A percentile compares a stretch with the other conserved stretches of the same genome.
Evolutionary conservation across 371 early-diverging fungal species (phyloP).

Genomic region (Mucor lusitanicus): DNA sequence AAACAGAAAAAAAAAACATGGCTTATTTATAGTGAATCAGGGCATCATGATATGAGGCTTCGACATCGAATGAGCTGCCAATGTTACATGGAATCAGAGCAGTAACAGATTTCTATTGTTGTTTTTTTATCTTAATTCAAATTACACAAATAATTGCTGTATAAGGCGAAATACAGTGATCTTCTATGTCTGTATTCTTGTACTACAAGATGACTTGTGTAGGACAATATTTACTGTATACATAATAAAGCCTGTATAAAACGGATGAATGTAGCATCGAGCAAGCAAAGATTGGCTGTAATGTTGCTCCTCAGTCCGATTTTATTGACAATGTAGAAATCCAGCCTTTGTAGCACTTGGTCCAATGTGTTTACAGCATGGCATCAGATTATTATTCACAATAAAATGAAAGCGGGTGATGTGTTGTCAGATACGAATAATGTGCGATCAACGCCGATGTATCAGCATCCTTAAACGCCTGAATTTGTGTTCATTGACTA

Average conservation of each 20-base stretch:
- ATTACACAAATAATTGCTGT: constrained; percentile 1
- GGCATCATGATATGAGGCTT: background rate
- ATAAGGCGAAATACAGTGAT: background rate
- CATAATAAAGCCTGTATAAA: background rate
- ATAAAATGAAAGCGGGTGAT: background rate
- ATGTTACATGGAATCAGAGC: background rate
- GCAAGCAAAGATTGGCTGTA: background rate
- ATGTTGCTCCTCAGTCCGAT: background rate
- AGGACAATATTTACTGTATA: background rate
- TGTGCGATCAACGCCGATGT: background rate
- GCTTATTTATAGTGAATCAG: background rate
- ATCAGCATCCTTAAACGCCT: background rate
- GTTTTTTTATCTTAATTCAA: background rate
- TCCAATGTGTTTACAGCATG: background rate
- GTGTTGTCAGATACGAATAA: background rate
- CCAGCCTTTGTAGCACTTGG: too few species aligned
- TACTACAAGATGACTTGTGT: background rate
- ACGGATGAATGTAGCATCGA: background rate
- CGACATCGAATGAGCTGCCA: background rate
- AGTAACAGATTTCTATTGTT: background rate
- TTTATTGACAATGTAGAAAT: background rate
- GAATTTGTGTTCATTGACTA: background rate
- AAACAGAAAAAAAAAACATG: background rate
- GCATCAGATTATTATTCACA: background rate
- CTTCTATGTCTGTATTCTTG: background rate